phyloP scores from a whole-genome alignment of 1,284 basidiomycete genomes.

The Sutorius eximius region DNA sequence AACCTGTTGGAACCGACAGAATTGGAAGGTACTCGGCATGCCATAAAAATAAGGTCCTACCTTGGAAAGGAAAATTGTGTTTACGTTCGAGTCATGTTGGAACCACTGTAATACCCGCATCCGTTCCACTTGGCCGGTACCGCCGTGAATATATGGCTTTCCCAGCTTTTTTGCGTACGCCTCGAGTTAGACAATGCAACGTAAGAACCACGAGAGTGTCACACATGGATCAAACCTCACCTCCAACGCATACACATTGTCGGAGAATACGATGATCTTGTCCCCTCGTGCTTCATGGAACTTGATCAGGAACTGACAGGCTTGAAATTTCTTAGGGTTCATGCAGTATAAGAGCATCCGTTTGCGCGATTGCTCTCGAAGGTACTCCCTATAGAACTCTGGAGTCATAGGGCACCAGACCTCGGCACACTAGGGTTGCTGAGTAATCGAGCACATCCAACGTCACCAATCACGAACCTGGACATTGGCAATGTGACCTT shows the following conservation, averaged over 20 bases:
- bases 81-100: constrained; percentile 94
- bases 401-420: constrained; percentile 99
- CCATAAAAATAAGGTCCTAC: constrained; percentile 40
- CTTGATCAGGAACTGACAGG: constrained; percentile 97
- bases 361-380: constrained; percentile 90
- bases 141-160: constrained; percentile 97
- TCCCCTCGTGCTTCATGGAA: constrained; percentile 98
- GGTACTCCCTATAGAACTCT: constrained; percentile 99
- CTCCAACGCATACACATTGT: constrained; percentile 97
- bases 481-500: constrained; percentile 99
- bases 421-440: constrained; percentile 79
- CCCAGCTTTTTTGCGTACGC: constrained; percentile 94
- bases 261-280: constrained; percentile 99
- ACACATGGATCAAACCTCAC: constrained; percentile 43
- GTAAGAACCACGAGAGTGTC: not conserved
- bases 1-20: constrained; percentile 55
- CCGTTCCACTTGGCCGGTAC: constrained; percentile 92
- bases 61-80: constrained; percentile 99
- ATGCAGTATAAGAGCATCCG: constrained; percentile 98
- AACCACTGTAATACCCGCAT: constrained; percentile 95
- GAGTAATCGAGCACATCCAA: constrained; percentile 1
- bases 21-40: constrained; percentile 13
- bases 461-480: constrained; percentile 59
- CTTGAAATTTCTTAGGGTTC: constrained; percentile 99
- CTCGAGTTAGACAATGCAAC: constrained; percentile 40